A percentile compares a stretch with the other conserved stretches of the same genome.
These are phyloP conservation scores for Mentha longifolia DNA, from an alignment of 257 asterid species.

Conservation along the genomic window DNA sequence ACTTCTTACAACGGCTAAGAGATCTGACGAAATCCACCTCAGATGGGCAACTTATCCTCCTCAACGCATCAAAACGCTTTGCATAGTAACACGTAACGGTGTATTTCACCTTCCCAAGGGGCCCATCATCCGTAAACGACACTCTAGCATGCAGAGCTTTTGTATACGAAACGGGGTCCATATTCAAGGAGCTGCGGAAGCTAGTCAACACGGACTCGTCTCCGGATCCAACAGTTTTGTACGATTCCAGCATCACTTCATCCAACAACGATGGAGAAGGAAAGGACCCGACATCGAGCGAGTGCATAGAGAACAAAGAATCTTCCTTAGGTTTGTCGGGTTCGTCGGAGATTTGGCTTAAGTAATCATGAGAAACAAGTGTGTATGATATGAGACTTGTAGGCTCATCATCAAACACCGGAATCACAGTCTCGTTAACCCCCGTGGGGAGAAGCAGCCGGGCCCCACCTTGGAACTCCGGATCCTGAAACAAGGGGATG, in stretches of 20 bases:
- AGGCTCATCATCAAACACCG: slow-evolving; percentile 96
- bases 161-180: slow-evolving; percentile 64
- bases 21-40: slow-evolving; percentile 83
- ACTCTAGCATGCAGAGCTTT: slow-evolving; percentile 76
- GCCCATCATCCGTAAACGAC: slow-evolving; percentile 66
- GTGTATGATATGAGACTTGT: slow-evolving; percentile 87
- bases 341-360: slow-evolving; percentile 64
- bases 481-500: slow-evolving; percentile 68
- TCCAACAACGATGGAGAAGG: slow-evolving; percentile 63
- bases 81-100: slow-evolving; percentile 82
- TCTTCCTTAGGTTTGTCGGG: slow-evolving; percentile 67
- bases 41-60: slow-evolving; percentile 86
- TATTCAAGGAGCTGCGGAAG: slow-evolving; percentile 60
- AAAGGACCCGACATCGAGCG: slow-evolving; percentile 52
- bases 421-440: slow-evolving; percentile 69
- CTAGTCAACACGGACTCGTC: slow-evolving; percentile 66
- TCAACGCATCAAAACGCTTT: slow-evolving; percentile 80
- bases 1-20: slow-evolving; percentile 92
- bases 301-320: slow-evolving; percentile 44
- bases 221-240: slow-evolving; percentile 60
- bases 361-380: slow-evolving; percentile 65
- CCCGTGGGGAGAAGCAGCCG: slow-evolving; percentile 73
- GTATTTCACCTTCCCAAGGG: slow-evolving; percentile 78
- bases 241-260: slow-evolving; percentile 65
- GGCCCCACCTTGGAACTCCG: slow-evolving; percentile 72